These are phyloP conservation scores for Agroathelia rolfsii DNA, from an alignment of 1,284 basidiomycete genomes.

Conservation along the genomic window DNA sequence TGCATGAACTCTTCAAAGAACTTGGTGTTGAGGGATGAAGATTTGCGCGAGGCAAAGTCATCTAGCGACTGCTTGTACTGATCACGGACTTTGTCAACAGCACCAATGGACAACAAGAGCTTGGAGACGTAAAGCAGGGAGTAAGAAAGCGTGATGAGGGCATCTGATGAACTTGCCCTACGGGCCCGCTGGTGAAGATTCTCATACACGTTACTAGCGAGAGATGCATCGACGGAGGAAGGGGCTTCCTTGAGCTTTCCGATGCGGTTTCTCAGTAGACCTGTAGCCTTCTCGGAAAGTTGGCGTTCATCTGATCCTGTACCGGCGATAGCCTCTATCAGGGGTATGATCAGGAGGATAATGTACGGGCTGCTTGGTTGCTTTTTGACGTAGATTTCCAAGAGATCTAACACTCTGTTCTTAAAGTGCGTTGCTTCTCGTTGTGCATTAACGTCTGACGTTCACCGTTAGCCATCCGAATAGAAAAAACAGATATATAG, in stretches of 20 bases:
- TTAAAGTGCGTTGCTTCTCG: constrained; percentile 90
- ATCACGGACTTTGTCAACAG: constrained; percentile 34
- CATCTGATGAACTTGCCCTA: constrained; percentile 56
- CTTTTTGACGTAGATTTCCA: constrained; percentile 76
- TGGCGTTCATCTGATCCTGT: constrained; percentile 73
- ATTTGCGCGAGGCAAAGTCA: constrained; percentile 78
- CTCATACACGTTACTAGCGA: constrained; percentile 40
- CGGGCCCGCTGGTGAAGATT: constrained; percentile 71
- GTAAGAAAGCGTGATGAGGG: constrained; percentile 52
- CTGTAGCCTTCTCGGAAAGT: constrained; percentile 76
- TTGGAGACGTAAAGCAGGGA: constrained; percentile 69
- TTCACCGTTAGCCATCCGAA: no score
- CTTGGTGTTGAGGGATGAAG: constrained; percentile 59
- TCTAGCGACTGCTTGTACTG: constrained; percentile 62
- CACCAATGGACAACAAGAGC: constrained; percentile 37
- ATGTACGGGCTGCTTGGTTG: constrained; percentile 62
- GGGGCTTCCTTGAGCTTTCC: constrained; percentile 69
- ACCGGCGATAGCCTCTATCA: constrained; percentile 64
- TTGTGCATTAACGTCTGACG: constrained; percentile 57
- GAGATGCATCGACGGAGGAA: constrained; percentile 32
- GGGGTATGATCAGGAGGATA: constrained; percentile 62
- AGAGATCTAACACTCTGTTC: constrained; percentile 86
- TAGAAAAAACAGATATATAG: no score
- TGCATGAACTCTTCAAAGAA: constrained; percentile 79
- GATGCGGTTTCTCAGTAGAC: constrained; percentile 68